Evolutionary conservation across 305 asterid species (phyloP).

Genomic region (Fraxinus sp.): DNA sequence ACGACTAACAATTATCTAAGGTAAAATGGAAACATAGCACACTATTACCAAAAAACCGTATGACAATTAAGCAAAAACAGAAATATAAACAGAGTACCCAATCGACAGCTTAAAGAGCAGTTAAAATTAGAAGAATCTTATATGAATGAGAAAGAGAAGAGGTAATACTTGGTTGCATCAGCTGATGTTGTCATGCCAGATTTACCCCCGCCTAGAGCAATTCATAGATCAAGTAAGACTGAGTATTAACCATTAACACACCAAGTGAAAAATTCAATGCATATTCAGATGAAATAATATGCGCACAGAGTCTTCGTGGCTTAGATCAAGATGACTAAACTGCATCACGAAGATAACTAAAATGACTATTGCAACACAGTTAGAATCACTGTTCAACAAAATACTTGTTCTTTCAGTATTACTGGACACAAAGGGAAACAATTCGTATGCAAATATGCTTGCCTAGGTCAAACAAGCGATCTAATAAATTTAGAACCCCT

Average conservation of each 20-base stretch:
- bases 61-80: not conserved
- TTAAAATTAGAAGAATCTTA: not conserved
- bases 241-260: not conserved
- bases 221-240: not conserved
- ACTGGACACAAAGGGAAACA: not conserved
- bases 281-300: not conserved
- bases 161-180: conserved; percentile 79
- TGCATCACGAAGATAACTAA: not conserved
- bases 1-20: not conserved
- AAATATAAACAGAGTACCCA: conserved; percentile 12
- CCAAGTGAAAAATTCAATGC: conserved; percentile 1
- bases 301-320: not conserved
- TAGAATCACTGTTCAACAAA: not conserved
- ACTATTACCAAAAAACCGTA: not conserved
- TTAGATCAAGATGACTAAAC: not conserved
- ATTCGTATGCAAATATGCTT: not conserved
- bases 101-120: conserved; percentile 6
- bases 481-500: not conserved
- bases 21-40: not conserved
- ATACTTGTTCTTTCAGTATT: not conserved
- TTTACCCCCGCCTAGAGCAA: conserved; percentile 32
- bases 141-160: conserved; percentile 29
- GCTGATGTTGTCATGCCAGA: conserved; percentile 55
- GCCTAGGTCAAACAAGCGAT: not conserved
- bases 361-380: not conserved